phyloP scores from a whole-genome alignment of 768 basidiomycete species.

The Gloeopeniophorella convolvens region DNA sequence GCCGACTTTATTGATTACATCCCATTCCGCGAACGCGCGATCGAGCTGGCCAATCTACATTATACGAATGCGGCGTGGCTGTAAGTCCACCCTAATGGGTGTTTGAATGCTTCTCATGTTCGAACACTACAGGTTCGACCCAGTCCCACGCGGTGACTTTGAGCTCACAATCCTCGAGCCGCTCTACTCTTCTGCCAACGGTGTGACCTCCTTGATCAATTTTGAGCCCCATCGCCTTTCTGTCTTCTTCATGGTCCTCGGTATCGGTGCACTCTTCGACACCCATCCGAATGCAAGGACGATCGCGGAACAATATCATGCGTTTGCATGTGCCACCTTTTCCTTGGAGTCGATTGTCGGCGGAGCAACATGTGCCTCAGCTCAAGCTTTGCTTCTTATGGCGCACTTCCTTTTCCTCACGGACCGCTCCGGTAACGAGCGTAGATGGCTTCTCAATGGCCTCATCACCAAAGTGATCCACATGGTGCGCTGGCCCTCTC shows the following conservation, averaged over 20 bases:
- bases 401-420: conserved; percentile 37
- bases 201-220: conserved; percentile 26
- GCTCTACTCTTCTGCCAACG: conserved; percentile 33
- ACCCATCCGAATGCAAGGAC: conserved; percentile 26
- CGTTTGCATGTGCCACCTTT: conserved; percentile 42
- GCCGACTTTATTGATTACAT: conserved; percentile 35
- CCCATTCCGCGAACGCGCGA: conserved; percentile 34
- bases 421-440: conserved; percentile 38
- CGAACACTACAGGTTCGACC: conserved; percentile 36
- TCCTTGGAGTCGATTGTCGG: conserved; percentile 38
- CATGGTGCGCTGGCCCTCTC: conserved; percentile 35
- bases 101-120: not conserved
- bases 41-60: conserved; percentile 37
- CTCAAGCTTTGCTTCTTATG: conserved; percentile 43
- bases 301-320: conserved; percentile 38
- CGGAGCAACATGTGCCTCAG: conserved; percentile 41
- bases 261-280: conserved; percentile 42
- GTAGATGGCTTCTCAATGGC: conserved; percentile 44
- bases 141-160: conserved; percentile 39
- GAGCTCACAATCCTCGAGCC: conserved; percentile 33
- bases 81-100: too few species aligned
- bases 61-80: conserved; percentile 42
- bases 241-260: conserved; percentile 46
- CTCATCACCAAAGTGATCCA: conserved; percentile 37
- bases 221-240: conserved; percentile 44